Evolutionary conservation across 1,139 yeast species (phyloP).

Genomic region (Geotrichum carabidarum): DNA sequence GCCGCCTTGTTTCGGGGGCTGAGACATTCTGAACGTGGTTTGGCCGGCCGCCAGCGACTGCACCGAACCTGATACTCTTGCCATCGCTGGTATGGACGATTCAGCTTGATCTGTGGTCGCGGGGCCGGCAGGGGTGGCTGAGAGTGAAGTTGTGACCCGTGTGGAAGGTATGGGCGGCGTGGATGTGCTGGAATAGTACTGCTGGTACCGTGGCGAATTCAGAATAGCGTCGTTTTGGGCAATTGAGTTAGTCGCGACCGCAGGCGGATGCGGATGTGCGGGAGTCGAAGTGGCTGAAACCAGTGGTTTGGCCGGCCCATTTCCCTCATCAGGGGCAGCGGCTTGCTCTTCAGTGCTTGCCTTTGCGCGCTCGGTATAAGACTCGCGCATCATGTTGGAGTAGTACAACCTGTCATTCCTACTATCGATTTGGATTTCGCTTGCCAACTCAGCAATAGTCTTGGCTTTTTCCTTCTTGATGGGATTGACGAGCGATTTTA

Average conservation of each 20-base stretch:
- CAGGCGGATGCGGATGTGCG: neutral
- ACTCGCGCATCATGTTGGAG: constrained; percentile 24
- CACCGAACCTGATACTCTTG: constrained; percentile 14
- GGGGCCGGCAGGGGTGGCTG: neutral
- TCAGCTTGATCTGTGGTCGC: neutral
- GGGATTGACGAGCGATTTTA: constrained; percentile 23
- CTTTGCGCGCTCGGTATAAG: constrained; percentile 8
- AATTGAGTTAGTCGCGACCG: constrained; percentile 8
- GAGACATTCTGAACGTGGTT: constrained; percentile 25
- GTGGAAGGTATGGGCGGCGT: constrained; percentile 8
- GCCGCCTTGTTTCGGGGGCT: constrained; percentile 8
- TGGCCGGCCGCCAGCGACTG: constrained; percentile 30
- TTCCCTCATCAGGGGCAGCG: constrained; percentile 20
- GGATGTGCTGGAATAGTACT: constrained; percentile 2
- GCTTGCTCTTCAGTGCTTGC: constrained; percentile 17
- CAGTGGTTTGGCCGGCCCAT: constrained; percentile 1
- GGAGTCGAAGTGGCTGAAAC: neutral
- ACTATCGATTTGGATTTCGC: constrained; percentile 45
- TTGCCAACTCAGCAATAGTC: constrained; percentile 53
- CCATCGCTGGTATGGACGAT: neutral
- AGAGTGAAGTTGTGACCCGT: constrained; percentile 1
- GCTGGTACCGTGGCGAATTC: constrained; percentile 10
- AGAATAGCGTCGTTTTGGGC: constrained; percentile 10
- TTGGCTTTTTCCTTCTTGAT: constrained; percentile 35
- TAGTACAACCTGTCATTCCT: constrained; percentile 22